Evolutionary conservation across 1,139 yeast genomes (phyloP).

Genomic region (Suhomyces taliae): DNA sequence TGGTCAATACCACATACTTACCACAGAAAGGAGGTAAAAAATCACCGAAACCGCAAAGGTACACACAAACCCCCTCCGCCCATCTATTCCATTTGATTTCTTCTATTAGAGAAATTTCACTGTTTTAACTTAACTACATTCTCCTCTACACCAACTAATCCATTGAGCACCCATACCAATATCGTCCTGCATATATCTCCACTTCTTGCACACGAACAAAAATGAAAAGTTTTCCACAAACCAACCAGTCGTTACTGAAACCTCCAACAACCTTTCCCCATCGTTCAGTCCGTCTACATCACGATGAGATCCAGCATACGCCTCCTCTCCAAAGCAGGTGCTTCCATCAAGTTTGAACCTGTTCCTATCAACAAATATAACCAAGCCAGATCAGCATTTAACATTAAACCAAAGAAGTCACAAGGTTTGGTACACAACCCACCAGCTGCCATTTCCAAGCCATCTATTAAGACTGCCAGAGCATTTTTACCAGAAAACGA

Average conservation of each 20-base stretch:
- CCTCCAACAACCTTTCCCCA: no score
- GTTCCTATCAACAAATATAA: constrained; percentile 42
- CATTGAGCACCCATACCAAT: no score
- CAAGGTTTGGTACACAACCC: constrained; percentile 44
- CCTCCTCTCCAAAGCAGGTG: constrained; percentile 4
- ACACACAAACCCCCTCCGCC: no score
- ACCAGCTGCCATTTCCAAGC: constrained; percentile 26
- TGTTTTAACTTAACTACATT: no score
- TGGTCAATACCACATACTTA: no score
- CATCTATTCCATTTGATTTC: no score
- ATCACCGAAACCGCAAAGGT: no score
- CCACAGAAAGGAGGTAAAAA: no score
- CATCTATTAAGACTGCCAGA: constrained; percentile 55
- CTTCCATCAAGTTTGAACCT: constrained; percentile 31
- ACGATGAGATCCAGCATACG: constrained; percentile 17
- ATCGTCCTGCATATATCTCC: neutral
- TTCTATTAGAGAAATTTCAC: no score
- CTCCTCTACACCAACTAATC: neutral
- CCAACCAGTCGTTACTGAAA: neutral
- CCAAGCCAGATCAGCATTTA: constrained; percentile 39
- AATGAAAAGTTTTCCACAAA: constrained; percentile 7
- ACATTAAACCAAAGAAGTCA: constrained; percentile 42
- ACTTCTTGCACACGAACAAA: constrained; percentile 4
- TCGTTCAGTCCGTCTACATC: neutral
- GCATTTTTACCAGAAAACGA: constrained; percentile 69